A percentile compares a stretch with the other conserved stretches of the same genome.
These are phyloP conservation scores for Phylloporus arenicola DNA, from an alignment of 768 basidiomycete genomes.

Conservation along the genomic window DNA sequence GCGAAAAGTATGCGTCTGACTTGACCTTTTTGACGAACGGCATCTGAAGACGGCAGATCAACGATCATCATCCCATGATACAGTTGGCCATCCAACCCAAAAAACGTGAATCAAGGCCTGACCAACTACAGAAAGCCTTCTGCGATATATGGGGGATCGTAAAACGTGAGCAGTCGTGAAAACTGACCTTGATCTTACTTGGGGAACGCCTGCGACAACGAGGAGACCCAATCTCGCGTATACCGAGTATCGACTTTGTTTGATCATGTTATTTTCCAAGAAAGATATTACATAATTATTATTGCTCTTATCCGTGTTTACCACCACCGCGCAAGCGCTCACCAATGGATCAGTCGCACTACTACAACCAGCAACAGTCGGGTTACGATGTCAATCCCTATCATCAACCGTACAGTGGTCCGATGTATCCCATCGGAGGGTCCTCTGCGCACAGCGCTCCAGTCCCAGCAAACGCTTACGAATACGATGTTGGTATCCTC, in stretches of 20 bases:
- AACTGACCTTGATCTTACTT: slow-evolving; percentile 39
- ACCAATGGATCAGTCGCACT: slow-evolving; percentile 33
- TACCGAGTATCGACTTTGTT: slow-evolving; percentile 17
- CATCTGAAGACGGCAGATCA: slow-evolving; percentile 46
- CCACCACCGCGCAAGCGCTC: background rate
- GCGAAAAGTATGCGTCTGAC: slow-evolving; percentile 95
- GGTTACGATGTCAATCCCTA: slow-evolving; percentile 69
- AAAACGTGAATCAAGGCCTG: background rate
- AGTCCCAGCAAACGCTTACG: slow-evolving; percentile 85
- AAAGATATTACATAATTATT: slow-evolving; percentile 13
- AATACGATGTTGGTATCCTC: slow-evolving; percentile 86
- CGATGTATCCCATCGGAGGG: slow-evolving; percentile 62
- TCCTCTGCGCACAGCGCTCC: slow-evolving; percentile 66
- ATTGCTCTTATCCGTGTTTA: background rate
- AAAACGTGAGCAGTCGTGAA: background rate
- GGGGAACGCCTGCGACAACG: slow-evolving; percentile 26
- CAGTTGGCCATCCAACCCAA: slow-evolving; percentile 29
- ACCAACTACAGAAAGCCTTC: background rate
- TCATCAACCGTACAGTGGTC: slow-evolving; percentile 74
- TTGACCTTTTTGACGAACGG: slow-evolving; percentile 98
- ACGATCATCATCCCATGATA: slow-evolving; percentile 24
- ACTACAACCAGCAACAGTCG: slow-evolving; percentile 50
- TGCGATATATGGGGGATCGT: background rate
- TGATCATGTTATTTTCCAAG: slow-evolving; percentile 11
- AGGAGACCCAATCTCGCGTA: slow-evolving; percentile 11